These are phyloP conservation scores for Mortierella sp. DNA, from an alignment of 371 early-diverging fungal species.

Conservation along the genomic window DNA sequence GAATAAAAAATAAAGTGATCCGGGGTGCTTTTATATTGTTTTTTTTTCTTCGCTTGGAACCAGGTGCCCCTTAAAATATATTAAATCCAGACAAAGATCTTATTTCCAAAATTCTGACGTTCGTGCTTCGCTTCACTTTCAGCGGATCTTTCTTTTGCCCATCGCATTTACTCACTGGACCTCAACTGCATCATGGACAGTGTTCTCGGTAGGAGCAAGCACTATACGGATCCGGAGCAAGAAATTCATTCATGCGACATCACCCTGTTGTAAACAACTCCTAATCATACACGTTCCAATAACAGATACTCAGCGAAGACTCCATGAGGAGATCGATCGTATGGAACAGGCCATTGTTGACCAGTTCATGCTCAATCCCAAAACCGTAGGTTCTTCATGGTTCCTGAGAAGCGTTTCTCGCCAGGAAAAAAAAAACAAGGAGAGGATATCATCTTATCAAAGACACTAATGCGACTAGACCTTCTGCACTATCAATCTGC, in stretches of 20 bases:
- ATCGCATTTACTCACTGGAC: neutral
- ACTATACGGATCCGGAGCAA: neutral
- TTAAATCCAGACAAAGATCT: too few species aligned
- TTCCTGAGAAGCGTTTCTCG: too few species aligned
- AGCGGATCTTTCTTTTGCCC: neutral
- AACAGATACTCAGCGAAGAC: slow-evolving; percentile 61
- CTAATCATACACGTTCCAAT: too few species aligned
- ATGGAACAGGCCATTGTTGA: slow-evolving; percentile 90
- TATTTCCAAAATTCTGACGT: too few species aligned
- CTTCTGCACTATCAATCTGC: too few species aligned
- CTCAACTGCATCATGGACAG: slow-evolving; percentile 34
- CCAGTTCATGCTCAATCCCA: slow-evolving; percentile 79
- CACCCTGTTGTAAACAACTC: neutral
- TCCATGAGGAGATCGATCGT: slow-evolving; percentile 94
- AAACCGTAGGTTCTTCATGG: slow-evolving; percentile 65
- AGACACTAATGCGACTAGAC: neutral
- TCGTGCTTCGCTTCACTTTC: too few species aligned
- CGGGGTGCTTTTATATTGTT: neutral
- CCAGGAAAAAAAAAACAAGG: too few species aligned
- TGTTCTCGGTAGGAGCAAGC: slow-evolving; percentile 33
- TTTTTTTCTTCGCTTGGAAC: too few species aligned
- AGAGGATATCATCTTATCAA: too few species aligned
- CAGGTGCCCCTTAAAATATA: too few species aligned
- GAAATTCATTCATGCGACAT: neutral
- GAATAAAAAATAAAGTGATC: neutral